A percentile compares a stretch with the other conserved stretches of the same genome.
These are phyloP conservation scores for Sextonia rubra DNA, from an alignment of 164 flowering plant genomes.

Conservation along the genomic window DNA sequence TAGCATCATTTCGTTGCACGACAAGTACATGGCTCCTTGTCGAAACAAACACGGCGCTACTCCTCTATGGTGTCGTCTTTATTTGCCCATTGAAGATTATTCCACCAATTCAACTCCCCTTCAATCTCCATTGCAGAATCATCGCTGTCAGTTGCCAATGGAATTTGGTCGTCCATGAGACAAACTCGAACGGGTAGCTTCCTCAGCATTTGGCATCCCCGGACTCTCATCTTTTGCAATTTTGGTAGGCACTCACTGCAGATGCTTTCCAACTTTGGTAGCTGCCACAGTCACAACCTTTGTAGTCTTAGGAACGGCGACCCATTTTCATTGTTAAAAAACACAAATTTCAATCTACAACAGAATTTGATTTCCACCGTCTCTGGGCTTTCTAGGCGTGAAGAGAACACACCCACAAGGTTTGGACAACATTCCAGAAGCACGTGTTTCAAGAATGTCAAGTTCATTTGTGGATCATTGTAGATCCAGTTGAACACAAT, in stretches of 20 bases:
- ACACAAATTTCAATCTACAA: not conserved
- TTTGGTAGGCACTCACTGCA: not conserved
- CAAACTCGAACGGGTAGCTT: not conserved
- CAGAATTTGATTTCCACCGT: conserved; percentile 1
- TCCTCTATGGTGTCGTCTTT: too few relatives aligned
- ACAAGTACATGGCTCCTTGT: too few relatives aligned
- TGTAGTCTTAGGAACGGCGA: not conserved
- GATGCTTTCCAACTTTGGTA: not conserved
- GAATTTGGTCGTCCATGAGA: too few relatives aligned
- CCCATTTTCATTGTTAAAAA: not conserved
- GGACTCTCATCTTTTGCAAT: not conserved
- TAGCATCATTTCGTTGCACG: too few relatives aligned
- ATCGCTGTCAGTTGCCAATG: too few relatives aligned
- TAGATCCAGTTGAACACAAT: too few relatives aligned
- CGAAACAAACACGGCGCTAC: too few relatives aligned
- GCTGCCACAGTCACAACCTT: not conserved
- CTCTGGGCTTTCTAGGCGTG: not conserved
- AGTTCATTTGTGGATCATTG: not conserved
- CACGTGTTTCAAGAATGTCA: not conserved
- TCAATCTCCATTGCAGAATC: too few relatives aligned
- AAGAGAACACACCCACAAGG: not conserved
- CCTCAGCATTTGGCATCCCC: not conserved
- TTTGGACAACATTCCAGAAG: not conserved
- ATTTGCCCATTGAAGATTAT: too few relatives aligned
- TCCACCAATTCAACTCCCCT: too few relatives aligned